Conservation (phyloP, 1,284 basidiomycete genomes). For the Retiboletus flavoniger region DNA sequence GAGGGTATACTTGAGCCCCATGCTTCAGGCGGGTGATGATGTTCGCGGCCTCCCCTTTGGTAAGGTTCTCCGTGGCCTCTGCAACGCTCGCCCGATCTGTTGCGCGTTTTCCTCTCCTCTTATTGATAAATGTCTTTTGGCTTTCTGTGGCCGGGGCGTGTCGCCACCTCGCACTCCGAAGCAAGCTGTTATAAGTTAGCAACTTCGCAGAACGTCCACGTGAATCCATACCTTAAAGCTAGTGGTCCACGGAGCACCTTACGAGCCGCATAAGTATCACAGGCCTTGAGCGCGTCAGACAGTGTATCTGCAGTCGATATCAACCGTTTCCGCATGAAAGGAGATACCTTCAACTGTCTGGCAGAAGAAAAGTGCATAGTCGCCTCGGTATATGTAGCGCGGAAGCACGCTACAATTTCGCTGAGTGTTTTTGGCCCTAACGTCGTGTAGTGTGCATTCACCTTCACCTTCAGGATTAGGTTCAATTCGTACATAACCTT, state of each 20-base stretch:
- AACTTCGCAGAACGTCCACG: constrained; percentile 2
- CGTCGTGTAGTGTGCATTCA: constrained; percentile 4
- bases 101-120: constrained; percentile 49
- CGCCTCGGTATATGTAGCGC: constrained; percentile 56
- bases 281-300: constrained; percentile 59
- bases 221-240: constrained; percentile 44
- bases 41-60: constrained; percentile 76
- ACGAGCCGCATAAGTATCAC: constrained; percentile 62
- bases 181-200: constrained; percentile 45
- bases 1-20: constrained; percentile 59
- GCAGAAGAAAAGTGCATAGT: constrained; percentile 48
- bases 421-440: constrained; percentile 3
- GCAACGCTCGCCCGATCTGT: constrained; percentile 19
- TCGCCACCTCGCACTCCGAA: constrained; percentile 75
- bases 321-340: constrained; percentile 52
- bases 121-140: constrained; percentile 65
- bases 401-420: constrained; percentile 36
- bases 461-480: constrained; percentile 41
- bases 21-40: constrained; percentile 77
- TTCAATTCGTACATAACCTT: constrained; percentile 74
- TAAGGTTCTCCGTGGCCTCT: constrained; percentile 47
- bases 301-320: constrained; percentile 56
- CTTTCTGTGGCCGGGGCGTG: constrained; percentile 58
- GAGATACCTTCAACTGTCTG: constrained; percentile 47
- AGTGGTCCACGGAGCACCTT: constrained; percentile 53